Conservation (phyloP, 2,329 filamentous ascomycete genomes). For the Xylariaceae sp. region DNA sequence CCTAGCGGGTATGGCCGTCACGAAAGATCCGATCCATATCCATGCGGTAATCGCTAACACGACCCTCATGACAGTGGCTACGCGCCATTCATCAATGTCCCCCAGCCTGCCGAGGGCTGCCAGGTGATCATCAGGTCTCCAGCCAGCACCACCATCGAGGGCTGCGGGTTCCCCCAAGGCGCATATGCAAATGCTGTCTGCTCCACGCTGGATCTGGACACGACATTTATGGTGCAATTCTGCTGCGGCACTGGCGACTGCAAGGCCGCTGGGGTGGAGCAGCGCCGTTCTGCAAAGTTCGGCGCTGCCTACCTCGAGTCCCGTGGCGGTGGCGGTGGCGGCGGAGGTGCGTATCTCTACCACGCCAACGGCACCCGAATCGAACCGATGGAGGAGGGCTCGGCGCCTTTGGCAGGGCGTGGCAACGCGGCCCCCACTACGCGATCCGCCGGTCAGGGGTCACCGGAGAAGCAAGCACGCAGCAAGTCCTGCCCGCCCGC, state of each 20-base stretch:
- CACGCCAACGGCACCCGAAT: constrained; percentile 1
- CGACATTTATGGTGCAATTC: constrained; percentile 4
- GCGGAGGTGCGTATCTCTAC: background rate
- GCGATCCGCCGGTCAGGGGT: no score
- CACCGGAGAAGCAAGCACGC: no score
- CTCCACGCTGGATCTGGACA: constrained; percentile 1
- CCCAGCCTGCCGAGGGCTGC: background rate
- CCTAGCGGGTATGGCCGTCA: constrained; percentile 2
- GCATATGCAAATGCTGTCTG: background rate
- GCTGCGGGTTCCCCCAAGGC: constrained; percentile 1
- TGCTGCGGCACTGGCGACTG: constrained; percentile 4
- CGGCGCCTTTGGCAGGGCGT: background rate
- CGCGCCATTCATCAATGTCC: constrained; percentile 1
- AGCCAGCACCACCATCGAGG: background rate
- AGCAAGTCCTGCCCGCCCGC: no score
- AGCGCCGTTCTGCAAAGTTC: constrained; percentile 1
- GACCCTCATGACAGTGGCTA: background rate
- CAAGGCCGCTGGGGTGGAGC: background rate
- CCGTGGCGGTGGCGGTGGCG: background rate
- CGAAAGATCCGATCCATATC: no score
- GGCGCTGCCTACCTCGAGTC: background rate
- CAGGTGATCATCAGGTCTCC: constrained; percentile 1
- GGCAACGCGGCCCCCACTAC: background rate
- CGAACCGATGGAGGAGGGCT: constrained; percentile 1
- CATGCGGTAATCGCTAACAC: no score